Evolutionary conservation across 2,329 filamentous ascomycete genomes (phyloP), one percentile per base, ranked within the genome.

Genomic region (Arthrobotrys musiformis): DNA sequence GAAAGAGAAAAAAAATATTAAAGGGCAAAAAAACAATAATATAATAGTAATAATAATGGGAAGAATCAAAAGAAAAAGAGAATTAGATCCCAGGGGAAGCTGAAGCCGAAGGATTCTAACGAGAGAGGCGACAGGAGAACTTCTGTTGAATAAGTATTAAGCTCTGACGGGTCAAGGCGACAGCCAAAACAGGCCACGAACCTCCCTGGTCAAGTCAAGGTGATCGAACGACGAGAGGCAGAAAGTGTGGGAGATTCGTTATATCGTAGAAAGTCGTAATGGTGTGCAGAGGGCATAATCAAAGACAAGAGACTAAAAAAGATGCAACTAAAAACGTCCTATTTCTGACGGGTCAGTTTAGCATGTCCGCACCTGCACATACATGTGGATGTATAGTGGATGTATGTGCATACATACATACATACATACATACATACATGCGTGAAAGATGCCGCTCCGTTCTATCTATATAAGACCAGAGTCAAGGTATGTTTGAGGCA

Each of bases 231-330:
- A 52, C 46, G 46, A 70, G 52, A 63, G 30, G 33, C 42, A 26
- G 69, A 40, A 46, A 40, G 72, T 77, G 73, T 77, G 73, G 73
- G 73, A 77, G 61, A 77, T 70, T 70, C 73, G 73, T 70, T 77
- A 77, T 77, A 77, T 77, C 52, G 56, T 76, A 17, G 66, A 54
- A 70, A 64, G 66, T 67, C 66, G 73, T 77, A 77, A 77, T 77
- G 73, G 73, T 77, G 73, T 77, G 73, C 66, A 63, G 73, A 77
- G 40, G 52, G 66, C 73, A 69, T 67, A 77, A 77, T 70, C 73
- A 70, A 58, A 73, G 69, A 50, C 50, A 54, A 42, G 69, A 61
- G 40, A 46, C 60, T 60, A 67, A 68, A 67, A 67, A 54, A n/a
- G 44, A 42, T 77, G 73, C 73, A 77, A 67, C 66, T 42, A 67